These are phyloP conservation scores for Leccinum aurantiacum DNA, from an alignment of 768 basidiomycete genomes.

Conservation along the genomic window DNA sequence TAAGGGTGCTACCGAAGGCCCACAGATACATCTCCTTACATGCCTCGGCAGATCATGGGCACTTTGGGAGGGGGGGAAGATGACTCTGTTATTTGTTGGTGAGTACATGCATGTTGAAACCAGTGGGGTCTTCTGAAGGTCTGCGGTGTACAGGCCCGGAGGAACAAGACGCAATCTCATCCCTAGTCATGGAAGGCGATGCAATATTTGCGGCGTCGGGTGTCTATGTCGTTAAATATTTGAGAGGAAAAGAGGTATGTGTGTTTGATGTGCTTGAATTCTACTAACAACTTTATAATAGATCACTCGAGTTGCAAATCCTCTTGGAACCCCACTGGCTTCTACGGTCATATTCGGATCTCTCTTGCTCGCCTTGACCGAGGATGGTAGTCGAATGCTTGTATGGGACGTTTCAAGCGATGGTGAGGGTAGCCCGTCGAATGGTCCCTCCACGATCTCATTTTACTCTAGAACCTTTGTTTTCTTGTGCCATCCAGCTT, in stretches of 20 bases:
- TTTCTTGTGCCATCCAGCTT: conserved; percentile 67
- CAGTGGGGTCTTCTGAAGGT: conserved; percentile 2
- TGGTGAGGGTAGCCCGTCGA: conserved; percentile 42
- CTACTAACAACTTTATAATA: conserved; percentile 8
- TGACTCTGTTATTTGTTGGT: conserved; percentile 93
- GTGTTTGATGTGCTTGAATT: not conserved
- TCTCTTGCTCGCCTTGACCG: conserved; percentile 74
- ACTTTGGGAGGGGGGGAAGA: conserved; percentile 93
- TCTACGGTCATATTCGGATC: conserved; percentile 79
- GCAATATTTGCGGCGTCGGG: conserved; percentile 83
- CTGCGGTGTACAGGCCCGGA: conserved; percentile 67
- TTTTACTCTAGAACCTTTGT: conserved; percentile 20
- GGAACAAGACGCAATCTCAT: conserved; percentile 66
- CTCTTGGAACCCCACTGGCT: conserved; percentile 57
- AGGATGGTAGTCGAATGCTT: conserved; percentile 74
- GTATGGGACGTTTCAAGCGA: conserved; percentile 69
- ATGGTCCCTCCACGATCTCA: conserved; percentile 7
- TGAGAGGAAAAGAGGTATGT: conserved; percentile 83
- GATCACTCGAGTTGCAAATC: conserved; percentile 63
- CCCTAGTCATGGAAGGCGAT: conserved; percentile 80
- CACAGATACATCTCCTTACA: conserved; percentile 80
- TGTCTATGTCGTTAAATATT: conserved; percentile 66
- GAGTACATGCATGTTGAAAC: conserved; percentile 32
- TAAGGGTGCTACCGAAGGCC: conserved; percentile 83
- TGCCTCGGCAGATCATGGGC: conserved; percentile 91